Evolutionary conservation across 2,329 filamentous ascomycete genomes (phyloP).

Genomic region (Bipolaris victoriae): DNA sequence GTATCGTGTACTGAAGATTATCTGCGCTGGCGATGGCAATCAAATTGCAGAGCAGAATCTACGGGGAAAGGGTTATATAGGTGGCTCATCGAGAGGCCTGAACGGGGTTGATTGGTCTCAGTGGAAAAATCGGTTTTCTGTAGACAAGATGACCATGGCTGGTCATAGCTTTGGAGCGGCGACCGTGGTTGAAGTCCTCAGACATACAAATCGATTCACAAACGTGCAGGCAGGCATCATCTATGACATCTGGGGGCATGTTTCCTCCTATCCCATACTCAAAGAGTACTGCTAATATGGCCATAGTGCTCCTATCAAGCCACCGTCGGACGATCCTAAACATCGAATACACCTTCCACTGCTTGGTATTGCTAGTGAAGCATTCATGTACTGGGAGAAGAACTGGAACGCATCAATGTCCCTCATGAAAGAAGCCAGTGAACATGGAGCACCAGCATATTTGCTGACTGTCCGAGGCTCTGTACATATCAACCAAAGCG

Average conservation of each 20-base stretch:
- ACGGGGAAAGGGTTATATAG: conserved; percentile 63
- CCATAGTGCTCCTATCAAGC: conserved; percentile 54
- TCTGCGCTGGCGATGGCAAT: conserved; percentile 62
- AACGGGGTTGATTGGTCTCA: conserved; percentile 62
- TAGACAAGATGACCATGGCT: conserved; percentile 65
- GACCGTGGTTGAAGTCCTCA: conserved; percentile 65
- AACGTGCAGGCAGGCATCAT: conserved; percentile 69
- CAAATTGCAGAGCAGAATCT: conserved; percentile 61
- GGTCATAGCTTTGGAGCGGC: conserved; percentile 73
- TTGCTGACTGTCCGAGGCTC: conserved; percentile 61
- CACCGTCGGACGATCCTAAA: conserved; percentile 51
- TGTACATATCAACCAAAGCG: conserved; percentile 69
- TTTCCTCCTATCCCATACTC: background rate
- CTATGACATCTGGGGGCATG: conserved; percentile 67
- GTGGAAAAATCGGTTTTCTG: conserved; percentile 64
- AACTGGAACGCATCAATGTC: conserved; percentile 66
- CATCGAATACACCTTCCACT: conserved; percentile 61
- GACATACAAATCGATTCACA: conserved; percentile 60
- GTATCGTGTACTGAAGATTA: conserved; percentile 61
- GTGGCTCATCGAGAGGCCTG: conserved; percentile 65
- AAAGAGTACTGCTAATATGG: conserved; percentile 13
- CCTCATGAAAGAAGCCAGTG: conserved; percentile 63
- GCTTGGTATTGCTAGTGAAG: conserved; percentile 69
- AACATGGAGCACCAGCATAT: conserved; percentile 55
- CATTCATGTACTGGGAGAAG: conserved; percentile 72